Evolutionary conservation across 345 rosid species (phyloP).

Genomic region (Triadica sebifera): DNA sequence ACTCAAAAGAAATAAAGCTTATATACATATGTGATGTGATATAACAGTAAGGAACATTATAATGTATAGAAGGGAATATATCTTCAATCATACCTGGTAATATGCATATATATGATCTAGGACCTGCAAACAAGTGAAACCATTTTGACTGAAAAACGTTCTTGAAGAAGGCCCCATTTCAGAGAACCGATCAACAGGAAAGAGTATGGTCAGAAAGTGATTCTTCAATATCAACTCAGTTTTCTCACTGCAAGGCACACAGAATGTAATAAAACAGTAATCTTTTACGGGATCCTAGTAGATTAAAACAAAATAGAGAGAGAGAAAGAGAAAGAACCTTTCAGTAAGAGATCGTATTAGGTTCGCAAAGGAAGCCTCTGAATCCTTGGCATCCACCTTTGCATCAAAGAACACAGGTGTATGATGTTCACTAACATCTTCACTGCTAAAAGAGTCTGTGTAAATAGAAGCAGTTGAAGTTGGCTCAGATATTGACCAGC

Average conservation of each 20-base stretch:
- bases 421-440: slow-evolving; percentile 47
- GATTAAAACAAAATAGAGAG: slow-evolving; percentile 10
- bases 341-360: slow-evolving; percentile 72
- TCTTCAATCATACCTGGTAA: slow-evolving; percentile 65
- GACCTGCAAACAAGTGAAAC: slow-evolving; percentile 79
- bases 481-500: slow-evolving; percentile 93
- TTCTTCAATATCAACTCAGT: slow-evolving; percentile 62
- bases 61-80: neutral
- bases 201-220: slow-evolving; percentile 74
- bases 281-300: neutral
- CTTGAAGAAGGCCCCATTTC: slow-evolving; percentile 92
- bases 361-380: slow-evolving; percentile 70
- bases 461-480: slow-evolving; percentile 74
- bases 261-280: slow-evolving; percentile 11
- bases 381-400: slow-evolving; percentile 54
- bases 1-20: neutral
- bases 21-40: neutral
- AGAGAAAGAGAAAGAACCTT: slow-evolving; percentile 44
- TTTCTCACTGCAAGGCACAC: slow-evolving; percentile 64
- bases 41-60: neutral
- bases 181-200: slow-evolving; percentile 77
- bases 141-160: slow-evolving; percentile 74
- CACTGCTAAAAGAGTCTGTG: slow-evolving; percentile 56
- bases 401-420: slow-evolving; percentile 51
- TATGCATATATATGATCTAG: slow-evolving; percentile 63